Conservation (phyloP, 192 early-diverging fungal species). For the Backusella psychrophila region DNA sequence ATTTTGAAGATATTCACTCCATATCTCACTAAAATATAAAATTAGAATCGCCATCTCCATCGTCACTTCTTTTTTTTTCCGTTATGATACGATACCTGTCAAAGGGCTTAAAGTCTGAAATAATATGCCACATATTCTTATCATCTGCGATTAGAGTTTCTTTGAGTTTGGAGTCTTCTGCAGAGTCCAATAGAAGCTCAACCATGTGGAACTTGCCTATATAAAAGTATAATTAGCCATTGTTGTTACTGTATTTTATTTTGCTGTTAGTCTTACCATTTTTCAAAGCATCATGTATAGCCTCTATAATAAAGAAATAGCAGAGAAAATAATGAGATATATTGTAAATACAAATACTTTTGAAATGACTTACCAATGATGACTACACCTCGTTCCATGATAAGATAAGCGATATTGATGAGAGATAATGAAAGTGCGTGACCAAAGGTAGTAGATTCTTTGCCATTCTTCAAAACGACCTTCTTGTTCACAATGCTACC, state of each 20-base stretch:
- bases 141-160: background rate
- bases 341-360: background rate
- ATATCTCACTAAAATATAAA: slow-evolving; percentile 17
- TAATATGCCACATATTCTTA: slow-evolving; percentile 43
- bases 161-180: slow-evolving; percentile 7
- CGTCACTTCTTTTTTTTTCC: background rate
- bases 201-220: slow-evolving; percentile 52
- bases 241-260: background rate
- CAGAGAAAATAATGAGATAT: background rate
- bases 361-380: slow-evolving; percentile 21
- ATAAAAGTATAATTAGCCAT: background rate
- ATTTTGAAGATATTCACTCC: slow-evolving; percentile 44
- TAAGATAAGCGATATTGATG: slow-evolving; percentile 49
- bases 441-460: slow-evolving; percentile 26
- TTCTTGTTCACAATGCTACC: slow-evolving; percentile 33
- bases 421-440: slow-evolving; percentile 38
- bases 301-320: slow-evolving; percentile 3
- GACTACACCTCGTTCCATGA: slow-evolving; percentile 41
- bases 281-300: slow-evolving; percentile 37
- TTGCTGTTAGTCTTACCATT: slow-evolving; percentile 20
- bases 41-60: too few species aligned
- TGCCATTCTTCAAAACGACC: slow-evolving; percentile 32
- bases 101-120: slow-evolving; percentile 39
- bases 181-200: slow-evolving; percentile 31
- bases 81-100: slow-evolving; percentile 3